Conservation (phyloP, 768 basidiomycete genomes). For the Gloeopeniophorella convolvens region DNA sequence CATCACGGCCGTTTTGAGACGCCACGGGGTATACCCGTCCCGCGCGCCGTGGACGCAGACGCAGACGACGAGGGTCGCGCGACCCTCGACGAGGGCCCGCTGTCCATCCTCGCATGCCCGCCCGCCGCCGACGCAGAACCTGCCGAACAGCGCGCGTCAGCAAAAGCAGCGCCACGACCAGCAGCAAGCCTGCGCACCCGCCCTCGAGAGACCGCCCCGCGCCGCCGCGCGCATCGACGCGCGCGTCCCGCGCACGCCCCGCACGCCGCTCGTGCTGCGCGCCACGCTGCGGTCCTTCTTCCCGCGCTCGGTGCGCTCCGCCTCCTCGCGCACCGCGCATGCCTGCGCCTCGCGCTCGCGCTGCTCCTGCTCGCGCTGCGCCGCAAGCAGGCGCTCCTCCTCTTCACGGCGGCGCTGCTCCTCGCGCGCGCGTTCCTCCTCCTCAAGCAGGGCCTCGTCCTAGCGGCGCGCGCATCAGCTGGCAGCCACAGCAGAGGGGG, state of each 20-base stretch:
- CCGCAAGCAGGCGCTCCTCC: constrained; percentile 27
- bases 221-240: constrained; percentile 48
- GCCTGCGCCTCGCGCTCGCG: constrained; percentile 45
- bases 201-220: constrained; percentile 10
- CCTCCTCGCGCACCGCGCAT: constrained; percentile 36
- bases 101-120: constrained; percentile 1
- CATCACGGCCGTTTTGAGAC: constrained; percentile 9
- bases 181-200: neutral
- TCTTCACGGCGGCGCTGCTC: constrained; percentile 36
- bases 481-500: neutral
- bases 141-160: neutral
- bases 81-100: constrained; percentile 9
- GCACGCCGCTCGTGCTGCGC: constrained; percentile 44
- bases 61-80: constrained; percentile 14
- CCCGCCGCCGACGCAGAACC: neutral
- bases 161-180: neutral
- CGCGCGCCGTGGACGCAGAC: constrained; percentile 11
- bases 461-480: constrained; percentile 23
- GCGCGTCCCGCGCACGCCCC: constrained; percentile 68
- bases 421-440: constrained; percentile 33
- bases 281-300: constrained; percentile 31
- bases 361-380: constrained; percentile 40
- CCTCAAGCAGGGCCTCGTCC: constrained; percentile 55
- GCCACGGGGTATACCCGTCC: constrained; percentile 9
- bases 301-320: constrained; percentile 40